A percentile compares a stretch with the other conserved stretches of the same genome.
These are phyloP conservation scores for Nasturtium officinale DNA, from an alignment of 345 rosid species.

Conservation along the genomic window DNA sequence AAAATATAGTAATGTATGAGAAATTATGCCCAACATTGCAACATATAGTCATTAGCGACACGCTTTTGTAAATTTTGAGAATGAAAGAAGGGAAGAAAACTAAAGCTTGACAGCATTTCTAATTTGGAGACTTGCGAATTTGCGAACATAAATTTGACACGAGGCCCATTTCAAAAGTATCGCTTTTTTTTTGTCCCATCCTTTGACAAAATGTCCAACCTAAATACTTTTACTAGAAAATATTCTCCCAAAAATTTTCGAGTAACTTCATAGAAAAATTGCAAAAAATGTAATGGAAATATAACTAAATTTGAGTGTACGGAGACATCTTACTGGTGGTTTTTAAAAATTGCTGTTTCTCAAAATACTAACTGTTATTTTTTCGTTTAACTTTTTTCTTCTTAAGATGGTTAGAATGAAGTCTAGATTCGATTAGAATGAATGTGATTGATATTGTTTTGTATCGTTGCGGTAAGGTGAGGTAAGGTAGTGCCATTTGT, in stretches of 20 bases:
- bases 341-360: background rate
- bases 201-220: constrained; percentile 28
- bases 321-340: background rate
- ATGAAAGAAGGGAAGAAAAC: background rate
- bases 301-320: background rate
- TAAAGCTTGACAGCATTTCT: background rate
- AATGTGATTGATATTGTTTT: background rate
- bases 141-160: constrained; percentile 19
- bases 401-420: background rate
- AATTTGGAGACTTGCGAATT: background rate
- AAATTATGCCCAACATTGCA: background rate
- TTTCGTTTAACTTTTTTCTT: background rate
- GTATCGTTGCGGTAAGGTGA: background rate
- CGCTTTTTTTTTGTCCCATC: constrained; percentile 20
- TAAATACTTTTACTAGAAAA: constrained; percentile 2
- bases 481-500: background rate
- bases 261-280: background rate
- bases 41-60: background rate
- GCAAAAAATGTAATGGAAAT: background rate
- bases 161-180: constrained; percentile 15
- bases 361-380: background rate
- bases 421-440: background rate
- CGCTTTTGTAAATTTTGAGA: background rate
- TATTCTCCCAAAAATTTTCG: constrained; percentile 5
- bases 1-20: background rate